Conservation (phyloP, 1,284 basidiomycete species). For the Erythrobasidium hasegawianum region DNA sequence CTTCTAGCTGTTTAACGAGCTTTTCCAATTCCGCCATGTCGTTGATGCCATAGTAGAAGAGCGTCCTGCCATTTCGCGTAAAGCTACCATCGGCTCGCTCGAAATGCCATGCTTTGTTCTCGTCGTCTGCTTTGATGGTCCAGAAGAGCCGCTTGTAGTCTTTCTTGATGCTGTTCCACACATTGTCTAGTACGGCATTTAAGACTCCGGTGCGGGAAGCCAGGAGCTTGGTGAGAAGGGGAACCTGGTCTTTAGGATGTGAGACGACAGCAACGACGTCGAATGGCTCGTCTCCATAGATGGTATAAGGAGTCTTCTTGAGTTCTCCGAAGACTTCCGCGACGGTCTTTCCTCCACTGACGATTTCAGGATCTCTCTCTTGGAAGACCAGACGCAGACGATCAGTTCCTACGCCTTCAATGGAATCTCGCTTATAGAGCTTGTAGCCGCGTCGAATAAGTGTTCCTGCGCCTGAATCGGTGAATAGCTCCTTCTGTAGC, state of each 20-base stretch:
- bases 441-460: slow-evolving; percentile 97
- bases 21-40: slow-evolving; percentile 89
- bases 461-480: slow-evolving; percentile 94
- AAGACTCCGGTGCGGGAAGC: slow-evolving; percentile 81
- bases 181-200: slow-evolving; percentile 94
- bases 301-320: slow-evolving; percentile 74
- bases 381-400: slow-evolving; percentile 87
- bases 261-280: slow-evolving; percentile 93
- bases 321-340: slow-evolving; percentile 82
- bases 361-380: slow-evolving; percentile 90
- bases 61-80: slow-evolving; percentile 79
- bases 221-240: slow-evolving; percentile 89
- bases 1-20: slow-evolving; percentile 76
- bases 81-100: slow-evolving; percentile 97
- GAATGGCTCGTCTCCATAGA: slow-evolving; percentile 96
- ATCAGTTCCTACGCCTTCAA: slow-evolving; percentile 84
- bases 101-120: slow-evolving; percentile 96
- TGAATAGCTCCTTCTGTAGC: slow-evolving; percentile 98
- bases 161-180: slow-evolving; percentile 91
- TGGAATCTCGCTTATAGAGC: slow-evolving; percentile 79
- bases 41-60: slow-evolving; percentile 97
- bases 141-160: slow-evolving; percentile 94
- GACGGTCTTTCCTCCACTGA: slow-evolving; percentile 77
- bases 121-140: slow-evolving; percentile 92
- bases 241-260: slow-evolving; percentile 81